Evolutionary conservation across 352 stramenopile genomes (phyloP).

Genomic region (Globisporangium uncinulatum): DNA sequence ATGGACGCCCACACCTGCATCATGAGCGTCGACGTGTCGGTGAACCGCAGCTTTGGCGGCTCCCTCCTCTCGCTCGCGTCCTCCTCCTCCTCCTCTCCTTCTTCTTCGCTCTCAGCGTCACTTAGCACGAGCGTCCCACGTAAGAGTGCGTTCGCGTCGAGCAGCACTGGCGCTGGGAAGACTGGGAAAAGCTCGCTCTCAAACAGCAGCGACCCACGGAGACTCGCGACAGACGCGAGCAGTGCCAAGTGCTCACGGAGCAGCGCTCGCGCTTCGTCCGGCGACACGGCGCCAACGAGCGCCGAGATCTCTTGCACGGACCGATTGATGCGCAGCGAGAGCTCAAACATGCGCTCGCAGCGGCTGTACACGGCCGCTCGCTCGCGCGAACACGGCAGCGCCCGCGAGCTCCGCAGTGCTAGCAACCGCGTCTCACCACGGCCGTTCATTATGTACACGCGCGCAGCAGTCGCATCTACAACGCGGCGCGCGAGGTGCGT

Average conservation of each 20-base stretch:
- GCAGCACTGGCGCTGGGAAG: conserved; percentile 71
- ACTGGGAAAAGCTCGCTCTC: conserved; percentile 83
- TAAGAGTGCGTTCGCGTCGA: conserved; percentile 75
- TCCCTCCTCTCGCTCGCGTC: not conserved
- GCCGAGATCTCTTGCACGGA: conserved; percentile 86
- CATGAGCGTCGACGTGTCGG: conserved; percentile 70
- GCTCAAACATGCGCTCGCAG: conserved; percentile 84
- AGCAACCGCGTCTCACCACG: conserved; percentile 70
- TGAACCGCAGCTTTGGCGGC: conserved; percentile 21
- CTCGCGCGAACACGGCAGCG: conserved; percentile 76
- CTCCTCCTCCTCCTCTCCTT: no score
- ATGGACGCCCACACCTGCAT: conserved; percentile 85
- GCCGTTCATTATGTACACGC: conserved; percentile 83
- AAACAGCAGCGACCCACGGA: conserved; percentile 75
- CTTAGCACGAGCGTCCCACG: conserved; percentile 54
- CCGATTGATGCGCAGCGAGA: conserved; percentile 82
- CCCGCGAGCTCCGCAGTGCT: conserved; percentile 34
- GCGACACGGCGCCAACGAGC: conserved; percentile 73
- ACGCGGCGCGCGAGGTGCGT: conserved; percentile 56
- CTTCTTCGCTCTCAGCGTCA: conserved; percentile 1
- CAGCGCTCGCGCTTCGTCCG: conserved; percentile 65
- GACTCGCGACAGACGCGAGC: conserved; percentile 71
- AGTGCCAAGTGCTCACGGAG: conserved; percentile 85
- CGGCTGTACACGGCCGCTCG: conserved; percentile 74
- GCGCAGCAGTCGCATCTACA: conserved; percentile 47